phyloP scores from a whole-genome alignment of 371 early-diverging fungal genomes.

The Mucor piriformis region DNA sequence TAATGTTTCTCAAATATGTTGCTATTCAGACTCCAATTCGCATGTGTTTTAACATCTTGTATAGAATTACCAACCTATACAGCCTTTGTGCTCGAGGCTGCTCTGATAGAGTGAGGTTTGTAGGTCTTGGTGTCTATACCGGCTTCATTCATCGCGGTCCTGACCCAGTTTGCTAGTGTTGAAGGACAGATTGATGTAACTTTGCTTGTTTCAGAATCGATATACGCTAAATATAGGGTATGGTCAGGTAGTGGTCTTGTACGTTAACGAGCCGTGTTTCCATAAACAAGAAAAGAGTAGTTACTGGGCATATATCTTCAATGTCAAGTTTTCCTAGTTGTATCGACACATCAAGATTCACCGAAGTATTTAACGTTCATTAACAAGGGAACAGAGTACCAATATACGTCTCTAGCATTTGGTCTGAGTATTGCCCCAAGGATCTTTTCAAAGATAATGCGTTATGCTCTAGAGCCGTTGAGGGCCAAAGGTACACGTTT shows the following conservation, averaged over 20 bases:
- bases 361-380: too few relatives aligned
- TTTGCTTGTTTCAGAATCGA: neutral
- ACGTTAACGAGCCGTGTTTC: neutral
- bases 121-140: neutral
- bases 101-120: neutral
- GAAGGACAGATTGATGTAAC: neutral
- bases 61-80: neutral
- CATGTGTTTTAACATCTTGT: too few relatives aligned
- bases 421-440: too few relatives aligned
- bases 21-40: neutral
- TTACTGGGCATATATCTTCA: neutral
- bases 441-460: too few relatives aligned
- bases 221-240: conserved; percentile 3
- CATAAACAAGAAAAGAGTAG: neutral
- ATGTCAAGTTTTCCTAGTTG: neutral
- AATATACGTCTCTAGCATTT: too few relatives aligned
- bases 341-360: too few relatives aligned
- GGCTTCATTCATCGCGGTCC: neutral
- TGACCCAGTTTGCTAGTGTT: conserved; percentile 2
- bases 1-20: neutral
- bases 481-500: too few relatives aligned
- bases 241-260: neutral
- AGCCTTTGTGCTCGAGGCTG: conserved; percentile 1
- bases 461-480: too few relatives aligned
- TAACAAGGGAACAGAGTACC: too few relatives aligned